Percentiles rank a stretch among this genome's conserved stretches.
These are phyloP conservation scores for Gautieria morchelliformis DNA, from an alignment of 768 basidiomycete species.

Conservation along the genomic window DNA sequence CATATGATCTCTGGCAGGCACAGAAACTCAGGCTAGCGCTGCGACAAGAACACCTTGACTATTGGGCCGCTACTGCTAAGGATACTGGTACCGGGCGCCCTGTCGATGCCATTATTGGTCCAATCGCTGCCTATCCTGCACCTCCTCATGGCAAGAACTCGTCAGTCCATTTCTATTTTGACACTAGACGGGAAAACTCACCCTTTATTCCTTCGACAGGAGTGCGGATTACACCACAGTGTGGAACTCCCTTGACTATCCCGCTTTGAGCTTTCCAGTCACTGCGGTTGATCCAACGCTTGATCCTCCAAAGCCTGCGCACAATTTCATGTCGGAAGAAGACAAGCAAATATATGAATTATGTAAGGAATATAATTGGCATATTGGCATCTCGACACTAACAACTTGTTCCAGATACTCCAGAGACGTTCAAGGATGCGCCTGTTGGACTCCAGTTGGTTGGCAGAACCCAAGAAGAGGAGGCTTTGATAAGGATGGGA, in stretches of 20 bases:
- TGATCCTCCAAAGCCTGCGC: conserved; percentile 37
- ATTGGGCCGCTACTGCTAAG: conserved; percentile 46
- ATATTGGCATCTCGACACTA: background rate
- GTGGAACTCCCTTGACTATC: conserved; percentile 63
- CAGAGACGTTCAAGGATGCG: conserved; percentile 42
- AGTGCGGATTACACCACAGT: conserved; percentile 45
- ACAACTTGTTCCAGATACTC: conserved; percentile 36
- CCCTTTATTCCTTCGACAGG: conserved; percentile 20
- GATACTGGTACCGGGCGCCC: conserved; percentile 60
- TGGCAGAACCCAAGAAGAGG: conserved; percentile 64
- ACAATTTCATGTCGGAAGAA: conserved; percentile 34
- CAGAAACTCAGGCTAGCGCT: conserved; percentile 42
- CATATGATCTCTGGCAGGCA: conserved; percentile 60
- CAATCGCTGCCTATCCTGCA: conserved; percentile 51
- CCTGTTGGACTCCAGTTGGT: conserved; percentile 61
- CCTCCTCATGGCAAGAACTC: conserved; percentile 51
- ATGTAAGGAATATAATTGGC: conserved; percentile 33
- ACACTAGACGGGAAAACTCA: conserved; percentile 5
- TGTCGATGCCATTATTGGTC: conserved; percentile 65
- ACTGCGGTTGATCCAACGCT: conserved; percentile 43
- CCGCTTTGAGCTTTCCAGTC: conserved; percentile 54
- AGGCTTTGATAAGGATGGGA: conserved; percentile 60
- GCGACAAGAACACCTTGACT: conserved; percentile 47
- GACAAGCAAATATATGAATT: conserved; percentile 43
- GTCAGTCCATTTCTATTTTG: conserved; percentile 24